Base-by-base conservation (phyloP, 2,329 filamentous ascomycete species). In the Bertia moriformis region DNA sequence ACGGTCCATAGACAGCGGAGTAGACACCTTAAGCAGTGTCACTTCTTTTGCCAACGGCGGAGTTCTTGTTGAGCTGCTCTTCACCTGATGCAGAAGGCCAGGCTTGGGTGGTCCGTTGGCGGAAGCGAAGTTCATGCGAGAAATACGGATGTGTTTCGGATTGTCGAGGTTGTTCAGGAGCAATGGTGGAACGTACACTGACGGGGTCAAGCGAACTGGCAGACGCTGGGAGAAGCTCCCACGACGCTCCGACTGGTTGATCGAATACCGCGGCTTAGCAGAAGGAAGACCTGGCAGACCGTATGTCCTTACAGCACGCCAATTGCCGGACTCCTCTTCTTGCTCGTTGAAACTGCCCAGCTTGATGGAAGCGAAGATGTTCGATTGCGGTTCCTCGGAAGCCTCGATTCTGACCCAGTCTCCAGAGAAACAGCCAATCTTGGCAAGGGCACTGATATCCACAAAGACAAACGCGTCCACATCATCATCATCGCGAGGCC, bases 361-460 rank as follows among this genome's bases (percentile, higher is more conserved):
- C 32, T 35, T 13, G 10, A 35, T 12, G 10, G 32, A 35, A 7
- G 32, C 12, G 17, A 35, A 35, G 7, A 35, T 35, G 15, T 35
- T 35, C 10, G 15, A 7, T 18, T 35, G 32, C 10, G 32, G 32
- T 52, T 87, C 84, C 46, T 83, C 71, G 0, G 83, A 72, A 4
- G 75, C 69, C 59, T 94, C 86, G 10, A 95, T 67, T 17, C 82
- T 78, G 10, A 94, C 86, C 91, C 91, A 98, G 53, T 98, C 91
- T 19, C 91, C 91, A 1, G 89, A 96, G 54, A 98, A 98, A 57
- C 89, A 96, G 14, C 89, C 88, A 40, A 98, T 81, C 48, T 88
- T 87, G 13, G 85, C 81, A 15, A 98, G 61, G 1, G 85, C 84
- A 41, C 75, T 79, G 4, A 93, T 81, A 49, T 95, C 87, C 4